A percentile compares a stretch with the other conserved stretches of the same genome.
These are phyloP conservation scores for Mycena polygramma DNA, from an alignment of 768 basidiomycete species.

Conservation along the genomic window DNA sequence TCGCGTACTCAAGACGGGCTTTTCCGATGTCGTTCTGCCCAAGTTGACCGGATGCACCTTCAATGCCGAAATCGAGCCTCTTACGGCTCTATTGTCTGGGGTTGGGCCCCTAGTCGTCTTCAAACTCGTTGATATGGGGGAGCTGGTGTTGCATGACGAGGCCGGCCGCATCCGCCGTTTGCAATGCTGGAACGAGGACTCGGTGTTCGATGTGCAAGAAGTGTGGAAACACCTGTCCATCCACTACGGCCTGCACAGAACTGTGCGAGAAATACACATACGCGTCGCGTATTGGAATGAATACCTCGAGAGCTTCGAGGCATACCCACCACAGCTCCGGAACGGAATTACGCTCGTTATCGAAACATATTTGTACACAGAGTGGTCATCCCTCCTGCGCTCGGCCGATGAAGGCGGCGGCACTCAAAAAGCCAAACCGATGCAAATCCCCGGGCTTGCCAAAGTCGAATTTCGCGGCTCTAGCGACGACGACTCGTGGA, in stretches of 20 bases:
- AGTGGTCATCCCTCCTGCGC: neutral
- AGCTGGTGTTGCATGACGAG: neutral
- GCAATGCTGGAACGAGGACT: neutral
- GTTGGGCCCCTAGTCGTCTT: conserved; percentile 15
- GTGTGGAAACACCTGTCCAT: conserved; percentile 5
- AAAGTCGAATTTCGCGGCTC: conserved; percentile 12
- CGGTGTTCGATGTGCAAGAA: neutral
- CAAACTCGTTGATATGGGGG: neutral
- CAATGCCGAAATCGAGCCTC: too few relatives aligned
- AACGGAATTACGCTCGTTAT: conserved; percentile 2
- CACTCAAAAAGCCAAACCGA: neutral
- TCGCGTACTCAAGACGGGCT: conserved; percentile 3
- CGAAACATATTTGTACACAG: neutral
- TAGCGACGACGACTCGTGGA: too few relatives aligned
- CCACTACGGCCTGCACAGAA: conserved; percentile 15
- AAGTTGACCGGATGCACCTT: neutral
- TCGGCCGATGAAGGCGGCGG: neutral
- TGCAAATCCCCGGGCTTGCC: conserved; percentile 1
- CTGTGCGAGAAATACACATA: conserved; percentile 14
- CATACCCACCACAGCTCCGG: neutral
- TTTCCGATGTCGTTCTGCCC: conserved; percentile 10
- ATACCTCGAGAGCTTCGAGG: neutral
- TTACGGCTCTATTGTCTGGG: neutral
- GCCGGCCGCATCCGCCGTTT: conserved; percentile 8
- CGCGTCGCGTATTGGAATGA: neutral